Conservation (phyloP, 2,329 filamentous ascomycete genomes). For the Penicillium hesseltinei region DNA sequence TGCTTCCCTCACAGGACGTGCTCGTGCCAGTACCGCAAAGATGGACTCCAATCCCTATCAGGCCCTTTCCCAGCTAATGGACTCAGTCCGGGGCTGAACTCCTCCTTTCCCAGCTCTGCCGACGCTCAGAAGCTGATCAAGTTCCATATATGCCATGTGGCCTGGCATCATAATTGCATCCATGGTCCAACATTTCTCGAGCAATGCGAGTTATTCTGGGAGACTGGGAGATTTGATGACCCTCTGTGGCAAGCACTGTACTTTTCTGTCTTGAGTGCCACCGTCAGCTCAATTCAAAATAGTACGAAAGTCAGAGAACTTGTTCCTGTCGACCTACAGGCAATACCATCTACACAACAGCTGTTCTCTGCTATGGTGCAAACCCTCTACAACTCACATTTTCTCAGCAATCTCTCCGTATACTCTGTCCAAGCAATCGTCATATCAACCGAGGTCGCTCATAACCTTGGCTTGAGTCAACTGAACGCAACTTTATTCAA, state of each 20-base stretch:
- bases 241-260: constrained; percentile 29
- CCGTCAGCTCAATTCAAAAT: constrained; percentile 26
- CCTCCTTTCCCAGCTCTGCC: constrained; percentile 8
- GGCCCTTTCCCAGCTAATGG: constrained; percentile 12
- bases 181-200: constrained; percentile 27
- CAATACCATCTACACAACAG: constrained; percentile 25
- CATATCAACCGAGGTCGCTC: constrained; percentile 39
- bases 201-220: constrained; percentile 28
- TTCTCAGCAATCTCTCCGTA: constrained; percentile 32
- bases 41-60: constrained; percentile 14
- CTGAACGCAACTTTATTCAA: constrained; percentile 37
- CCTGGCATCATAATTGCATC: constrained; percentile 29
- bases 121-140: constrained; percentile 24
- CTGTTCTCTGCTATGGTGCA: constrained; percentile 36
- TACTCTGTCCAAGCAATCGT: constrained; percentile 38
- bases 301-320: constrained; percentile 19
- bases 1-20: constrained; percentile 38
- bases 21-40: constrained; percentile 25
- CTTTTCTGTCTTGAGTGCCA: constrained; percentile 24
- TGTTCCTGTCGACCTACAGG: constrained; percentile 19
- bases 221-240: constrained; percentile 23
- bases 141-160: constrained; percentile 23
- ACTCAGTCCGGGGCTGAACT: constrained; percentile 7
- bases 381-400: constrained; percentile 33
- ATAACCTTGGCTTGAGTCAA: constrained; percentile 40